Percentiles rank a stretch among this genome's conserved stretches.
These are phyloP conservation scores for Endotrypanum monterogeii DNA, from an alignment of 208 protist genomes.

Conservation along the genomic window DNA sequence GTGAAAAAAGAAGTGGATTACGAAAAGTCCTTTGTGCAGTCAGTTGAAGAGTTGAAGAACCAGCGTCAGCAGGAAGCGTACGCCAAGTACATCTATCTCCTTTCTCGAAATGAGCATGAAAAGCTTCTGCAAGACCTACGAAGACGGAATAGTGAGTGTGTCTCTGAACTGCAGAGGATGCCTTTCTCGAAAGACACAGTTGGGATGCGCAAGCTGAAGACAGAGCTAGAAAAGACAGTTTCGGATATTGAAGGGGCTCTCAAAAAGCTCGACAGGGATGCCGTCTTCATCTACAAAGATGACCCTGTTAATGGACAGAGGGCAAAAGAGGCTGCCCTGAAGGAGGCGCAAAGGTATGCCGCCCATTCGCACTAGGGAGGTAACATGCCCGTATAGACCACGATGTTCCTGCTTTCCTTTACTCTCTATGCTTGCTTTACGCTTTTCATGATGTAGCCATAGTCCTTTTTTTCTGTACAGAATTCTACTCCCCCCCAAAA, in stretches of 20 bases:
- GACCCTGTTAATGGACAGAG: conserved; percentile 75
- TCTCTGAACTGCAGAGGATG: conserved; percentile 73
- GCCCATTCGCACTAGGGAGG: conserved; percentile 14
- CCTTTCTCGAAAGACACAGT: conserved; percentile 87
- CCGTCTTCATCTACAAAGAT: conserved; percentile 89
- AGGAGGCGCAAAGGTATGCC: conserved; percentile 66
- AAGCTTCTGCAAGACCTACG: conserved; percentile 70
- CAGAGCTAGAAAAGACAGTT: conserved; percentile 73
- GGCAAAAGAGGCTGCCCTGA: conserved; percentile 73
- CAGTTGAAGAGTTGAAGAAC: conserved; percentile 59
- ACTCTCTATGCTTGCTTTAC: not conserved
- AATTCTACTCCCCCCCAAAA: not conserved
- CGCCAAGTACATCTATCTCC: conserved; percentile 66
- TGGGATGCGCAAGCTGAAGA: conserved; percentile 53
- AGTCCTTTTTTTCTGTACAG: not conserved
- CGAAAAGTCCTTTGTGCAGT: conserved; percentile 79
- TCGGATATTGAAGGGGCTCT: conserved; percentile 79
- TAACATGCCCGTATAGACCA: not conserved
- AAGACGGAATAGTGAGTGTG: conserved; percentile 41
- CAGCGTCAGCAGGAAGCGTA: conserved; percentile 40
- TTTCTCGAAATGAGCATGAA: conserved; percentile 79
- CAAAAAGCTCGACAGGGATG: conserved; percentile 82
- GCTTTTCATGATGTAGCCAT: conserved; percentile 7
- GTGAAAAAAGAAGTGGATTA: conserved; percentile 88
- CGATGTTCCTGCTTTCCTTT: not conserved